Evolutionary conservation across 257 asterid genomes (phyloP).

Genomic region (Nicotiana tabacum): DNA sequence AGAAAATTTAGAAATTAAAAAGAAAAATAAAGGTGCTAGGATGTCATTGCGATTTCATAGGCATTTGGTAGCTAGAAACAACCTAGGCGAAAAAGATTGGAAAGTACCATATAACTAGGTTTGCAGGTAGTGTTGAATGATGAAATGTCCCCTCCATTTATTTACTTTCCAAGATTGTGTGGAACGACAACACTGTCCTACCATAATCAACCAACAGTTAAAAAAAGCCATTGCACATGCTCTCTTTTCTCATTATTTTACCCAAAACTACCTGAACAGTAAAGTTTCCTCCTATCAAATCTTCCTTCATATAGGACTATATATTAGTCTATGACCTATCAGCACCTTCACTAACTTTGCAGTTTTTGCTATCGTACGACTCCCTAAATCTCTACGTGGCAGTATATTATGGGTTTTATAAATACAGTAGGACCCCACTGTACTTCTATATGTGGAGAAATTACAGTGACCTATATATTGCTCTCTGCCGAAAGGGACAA

Average conservation of each 20-base stretch:
- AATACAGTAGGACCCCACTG: neutral
- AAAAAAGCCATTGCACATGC: neutral
- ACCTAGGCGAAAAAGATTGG: neutral
- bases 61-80: neutral
- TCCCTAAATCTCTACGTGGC: neutral
- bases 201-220: neutral
- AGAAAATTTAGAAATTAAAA: neutral
- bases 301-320: neutral
- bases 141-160: neutral
- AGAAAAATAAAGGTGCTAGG: neutral
- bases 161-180: slow-evolving; percentile 2
- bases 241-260: neutral
- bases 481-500: neutral
- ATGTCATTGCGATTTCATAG: neutral
- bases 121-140: neutral
- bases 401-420: neutral
- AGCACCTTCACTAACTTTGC: neutral
- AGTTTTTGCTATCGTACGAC: neutral
- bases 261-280: neutral
- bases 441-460: neutral
- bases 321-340: neutral
- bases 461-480: neutral
- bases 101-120: neutral
- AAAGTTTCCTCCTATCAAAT: neutral
- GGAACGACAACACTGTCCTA: neutral